A percentile compares a stretch with the other conserved stretches of the same genome.
phyloP scores from a whole-genome alignment of 441 rosid genomes.

The Brassica hybrid region DNA sequence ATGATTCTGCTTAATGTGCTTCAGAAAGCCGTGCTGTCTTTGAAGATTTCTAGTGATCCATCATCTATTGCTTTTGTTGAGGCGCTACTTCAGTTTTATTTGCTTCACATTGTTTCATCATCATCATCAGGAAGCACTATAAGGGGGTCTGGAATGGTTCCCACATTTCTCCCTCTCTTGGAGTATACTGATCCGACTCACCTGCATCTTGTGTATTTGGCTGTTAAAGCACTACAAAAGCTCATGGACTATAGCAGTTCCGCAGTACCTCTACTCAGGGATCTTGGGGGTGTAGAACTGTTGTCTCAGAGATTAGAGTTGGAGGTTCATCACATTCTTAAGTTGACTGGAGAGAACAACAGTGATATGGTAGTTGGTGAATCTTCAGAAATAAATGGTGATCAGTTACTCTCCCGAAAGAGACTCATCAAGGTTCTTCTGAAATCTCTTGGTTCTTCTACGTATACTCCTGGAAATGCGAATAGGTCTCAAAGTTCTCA shows the following conservation, averaged over 20 bases:
- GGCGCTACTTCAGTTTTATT: conserved; percentile 97
- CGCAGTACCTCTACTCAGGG: conserved; percentile 89
- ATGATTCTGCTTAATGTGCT: conserved; percentile 97
- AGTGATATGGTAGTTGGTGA: conserved; percentile 70
- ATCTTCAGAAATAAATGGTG: conserved; percentile 62
- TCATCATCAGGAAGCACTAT: conserved; percentile 90
- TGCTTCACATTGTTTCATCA: conserved; percentile 95
- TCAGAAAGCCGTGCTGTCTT: conserved; percentile 89
- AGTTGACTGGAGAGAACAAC: conserved; percentile 57
- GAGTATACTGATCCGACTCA: conserved; percentile 89
- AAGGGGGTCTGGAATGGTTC: conserved; percentile 97
- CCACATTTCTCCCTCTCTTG: conserved; percentile 93
- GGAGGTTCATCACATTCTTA: conserved; percentile 87
- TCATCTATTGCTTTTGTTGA: conserved; percentile 93
- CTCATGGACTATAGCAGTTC: conserved; percentile 98
- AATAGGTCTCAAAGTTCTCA: conserved; percentile 73
- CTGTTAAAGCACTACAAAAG: conserved; percentile 93
- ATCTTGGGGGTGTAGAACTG: conserved; percentile 95
- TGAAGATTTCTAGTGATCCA: conserved; percentile 81
- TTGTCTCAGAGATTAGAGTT: conserved; percentile 87
- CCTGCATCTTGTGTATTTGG: conserved; percentile 91
- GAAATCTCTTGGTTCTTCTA: conserved; percentile 98
- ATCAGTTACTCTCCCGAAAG: conserved; percentile 74
- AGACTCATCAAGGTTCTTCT: conserved; percentile 92
- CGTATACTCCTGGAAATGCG: conserved; percentile 83